Evolutionary conservation across 1,284 basidiomycete genomes (phyloP), one percentile per base, ranked within the genome.

Genomic region (Austroboletus niveus): DNA sequence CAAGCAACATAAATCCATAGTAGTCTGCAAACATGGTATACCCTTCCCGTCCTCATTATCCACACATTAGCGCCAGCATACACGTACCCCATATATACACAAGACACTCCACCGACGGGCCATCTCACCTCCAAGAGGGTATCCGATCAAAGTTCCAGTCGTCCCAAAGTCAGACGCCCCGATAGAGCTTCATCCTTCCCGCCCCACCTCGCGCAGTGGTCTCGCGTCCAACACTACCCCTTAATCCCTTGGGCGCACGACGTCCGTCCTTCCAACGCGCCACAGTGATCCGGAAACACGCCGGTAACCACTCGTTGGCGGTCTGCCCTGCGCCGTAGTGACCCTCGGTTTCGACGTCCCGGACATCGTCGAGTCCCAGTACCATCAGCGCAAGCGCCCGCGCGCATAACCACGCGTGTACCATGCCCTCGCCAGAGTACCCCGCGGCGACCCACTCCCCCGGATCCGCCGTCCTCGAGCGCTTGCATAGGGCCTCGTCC

Each of bases 401-500:
- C 2, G 77, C 75, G 54, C 80, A 78, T 61, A 83, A 59, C 80
- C 82, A 85, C 5, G 81, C 83, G 58, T 84, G 76, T 3, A 79
- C 78, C 84, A 86, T 86, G 5, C 84, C 84, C 56, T 86, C 84
- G 1, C 84, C 84, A 10, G 75, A 74, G 57, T 82, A 86, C 1
- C 82, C 84, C 17, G 80, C 83, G 17, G 72, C 64, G 17, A 81
- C 71, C 80, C 79, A 81, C 57, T 82, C 80, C 27, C 79, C 79
- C 7, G 67, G 52, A 47, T 49, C 29, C 2, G 49, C 52, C 36
- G 46, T 46, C 62, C 61, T 60, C n/a, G 29, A 17, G 3, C 27
- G 14, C 41, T 42, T 42, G 41, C 42, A 24, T 43, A 42, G 43
- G 9, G n/a, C 49, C 35, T 58, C 51, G 27, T 48, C 48, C 29